Evolutionary conservation across 2,329 filamentous ascomycete genomes (phyloP).

Genomic region (Colletotrichum musicola): DNA sequence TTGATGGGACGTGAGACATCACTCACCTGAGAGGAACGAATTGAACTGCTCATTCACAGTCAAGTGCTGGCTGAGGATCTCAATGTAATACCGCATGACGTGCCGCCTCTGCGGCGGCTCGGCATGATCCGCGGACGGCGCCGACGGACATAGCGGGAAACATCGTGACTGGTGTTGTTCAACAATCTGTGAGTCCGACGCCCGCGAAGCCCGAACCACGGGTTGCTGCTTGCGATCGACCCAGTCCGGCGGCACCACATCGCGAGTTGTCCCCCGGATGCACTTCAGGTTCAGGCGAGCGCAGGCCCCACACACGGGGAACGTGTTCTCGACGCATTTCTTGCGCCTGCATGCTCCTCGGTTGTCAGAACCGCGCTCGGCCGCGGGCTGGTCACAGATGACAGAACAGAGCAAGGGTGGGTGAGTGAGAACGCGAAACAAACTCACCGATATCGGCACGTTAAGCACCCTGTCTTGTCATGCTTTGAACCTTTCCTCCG

Average conservation of each 20-base stretch:
- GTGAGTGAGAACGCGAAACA: too few species aligned
- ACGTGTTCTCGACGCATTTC: slow-evolving; percentile 39
- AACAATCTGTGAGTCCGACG: neutral
- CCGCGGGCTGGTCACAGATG: neutral
- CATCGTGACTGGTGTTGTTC: neutral
- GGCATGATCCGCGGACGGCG: slow-evolving; percentile 1
- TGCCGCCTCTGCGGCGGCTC: slow-evolving; percentile 32
- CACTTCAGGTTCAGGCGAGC: slow-evolving; percentile 38
- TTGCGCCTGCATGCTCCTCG: slow-evolving; percentile 26
- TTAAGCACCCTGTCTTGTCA: slow-evolving; percentile 39
- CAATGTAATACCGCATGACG: slow-evolving; percentile 34
- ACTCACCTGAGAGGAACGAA: slow-evolving; percentile 33
- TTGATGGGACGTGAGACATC: neutral
- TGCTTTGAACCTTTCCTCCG: slow-evolving; percentile 39
- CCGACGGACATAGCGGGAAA: slow-evolving; percentile 5
- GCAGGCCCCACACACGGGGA: slow-evolving; percentile 37
- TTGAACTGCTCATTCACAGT: slow-evolving; percentile 35
- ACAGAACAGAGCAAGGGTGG: neutral
- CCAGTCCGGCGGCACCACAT: slow-evolving; percentile 35
- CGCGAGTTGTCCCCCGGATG: slow-evolving; percentile 30
- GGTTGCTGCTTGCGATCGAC: slow-evolving; percentile 18
- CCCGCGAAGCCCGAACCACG: neutral
- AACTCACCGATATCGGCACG: slow-evolving; percentile 40
- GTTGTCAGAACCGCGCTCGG: slow-evolving; percentile 12
- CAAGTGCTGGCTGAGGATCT: slow-evolving; percentile 30